A percentile compares a stretch with the other conserved stretches of the same genome.
Conservation (phyloP, 2,329 filamentous ascomycete species). For the Verticillium tricorpus region DNA sequence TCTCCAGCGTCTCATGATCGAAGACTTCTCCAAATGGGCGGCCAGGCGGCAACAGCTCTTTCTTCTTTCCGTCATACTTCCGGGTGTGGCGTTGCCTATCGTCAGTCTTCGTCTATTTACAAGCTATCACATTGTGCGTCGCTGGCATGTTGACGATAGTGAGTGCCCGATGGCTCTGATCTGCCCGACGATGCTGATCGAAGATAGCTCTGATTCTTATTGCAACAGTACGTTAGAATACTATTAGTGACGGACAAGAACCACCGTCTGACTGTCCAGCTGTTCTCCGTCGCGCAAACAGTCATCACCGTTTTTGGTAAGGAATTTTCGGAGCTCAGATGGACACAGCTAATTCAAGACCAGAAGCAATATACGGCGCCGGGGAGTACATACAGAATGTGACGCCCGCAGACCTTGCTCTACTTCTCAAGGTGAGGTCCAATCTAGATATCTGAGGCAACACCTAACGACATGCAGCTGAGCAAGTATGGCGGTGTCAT, state of each 20-base stretch:
- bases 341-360: not conserved
- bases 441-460: not conserved
- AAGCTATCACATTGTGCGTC: not conserved
- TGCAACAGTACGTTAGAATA: too few species aligned
- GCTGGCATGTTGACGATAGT: not conserved
- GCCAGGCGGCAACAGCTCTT: not conserved
- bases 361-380: not conserved
- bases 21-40: not conserved
- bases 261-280: too few species aligned
- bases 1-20: not conserved
- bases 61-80: not conserved
- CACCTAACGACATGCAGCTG: not conserved
- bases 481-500: not conserved
- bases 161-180: too few species aligned
- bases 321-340: too few species aligned
- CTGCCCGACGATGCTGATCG: too few species aligned
- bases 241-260: too few species aligned
- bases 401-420: not conserved
- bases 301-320: too few species aligned
- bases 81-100: not conserved
- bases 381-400: not conserved
- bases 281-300: too few species aligned
- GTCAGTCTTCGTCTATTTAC: not conserved
- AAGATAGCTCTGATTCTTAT: too few species aligned
- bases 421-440: not conserved